Conservation (phyloP, 2,329 filamentous ascomycete species). For the Ploettnerulaceae sp. region DNA sequence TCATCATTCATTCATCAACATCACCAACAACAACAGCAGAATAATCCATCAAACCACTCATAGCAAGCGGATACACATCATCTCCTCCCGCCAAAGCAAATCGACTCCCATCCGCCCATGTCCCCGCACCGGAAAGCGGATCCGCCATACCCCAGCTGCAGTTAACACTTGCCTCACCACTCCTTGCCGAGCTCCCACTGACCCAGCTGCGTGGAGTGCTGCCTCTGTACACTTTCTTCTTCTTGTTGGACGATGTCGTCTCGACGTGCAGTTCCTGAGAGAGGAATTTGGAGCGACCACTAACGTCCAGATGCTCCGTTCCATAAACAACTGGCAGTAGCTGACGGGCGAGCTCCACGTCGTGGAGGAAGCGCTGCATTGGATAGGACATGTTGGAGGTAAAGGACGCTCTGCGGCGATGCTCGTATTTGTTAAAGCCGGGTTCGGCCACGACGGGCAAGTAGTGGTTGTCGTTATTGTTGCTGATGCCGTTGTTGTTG, state of each 20-base stretch:
- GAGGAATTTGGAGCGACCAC: background rate
- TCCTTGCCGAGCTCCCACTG: conserved; percentile 18
- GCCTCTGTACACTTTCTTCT: conserved; percentile 14
- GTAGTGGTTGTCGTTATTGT: conserved; percentile 12
- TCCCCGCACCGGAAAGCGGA: conserved; percentile 14
- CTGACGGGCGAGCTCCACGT: background rate
- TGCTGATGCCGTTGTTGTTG: no score
- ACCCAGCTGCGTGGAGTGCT: conserved; percentile 20
- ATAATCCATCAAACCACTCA: conserved; percentile 18
- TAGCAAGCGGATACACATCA: conserved; percentile 14
- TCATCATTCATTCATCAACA: background rate
- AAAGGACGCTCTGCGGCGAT: conserved; percentile 16
- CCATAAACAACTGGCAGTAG: background rate
- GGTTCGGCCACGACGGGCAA: conserved; percentile 14
- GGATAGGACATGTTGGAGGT: conserved; percentile 16
- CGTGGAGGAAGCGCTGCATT: conserved; percentile 19
- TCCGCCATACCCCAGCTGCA: conserved; percentile 18
- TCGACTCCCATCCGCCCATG: conserved; percentile 16
- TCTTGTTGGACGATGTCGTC: no score
- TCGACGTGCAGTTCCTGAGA: conserved; percentile 7
- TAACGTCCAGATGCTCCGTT: background rate
- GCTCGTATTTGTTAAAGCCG: conserved; percentile 15
- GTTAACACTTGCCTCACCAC: conserved; percentile 11
- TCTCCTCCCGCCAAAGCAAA: background rate
- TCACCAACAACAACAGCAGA: background rate